Evolutionary conservation across 2,329 filamentous ascomycete species (phyloP).

Genomic region (Botrytis hyacinthi): DNA sequence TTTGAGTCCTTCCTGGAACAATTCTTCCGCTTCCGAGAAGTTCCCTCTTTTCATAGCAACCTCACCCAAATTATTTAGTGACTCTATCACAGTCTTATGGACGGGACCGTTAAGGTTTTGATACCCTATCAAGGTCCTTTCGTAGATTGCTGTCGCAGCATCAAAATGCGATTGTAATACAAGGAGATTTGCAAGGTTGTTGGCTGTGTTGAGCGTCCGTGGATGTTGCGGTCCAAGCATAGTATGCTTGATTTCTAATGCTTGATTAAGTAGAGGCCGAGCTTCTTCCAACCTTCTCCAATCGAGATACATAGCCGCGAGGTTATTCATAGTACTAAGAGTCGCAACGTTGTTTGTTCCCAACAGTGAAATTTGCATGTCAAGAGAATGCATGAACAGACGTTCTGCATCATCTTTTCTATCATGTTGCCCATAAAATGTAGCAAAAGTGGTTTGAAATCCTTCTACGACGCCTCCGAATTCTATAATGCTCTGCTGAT

Average conservation of each 20-base stretch:
- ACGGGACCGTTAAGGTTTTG: slow-evolving; percentile 15
- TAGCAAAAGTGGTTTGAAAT: slow-evolving; percentile 11
- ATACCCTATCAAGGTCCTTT: slow-evolving; percentile 21
- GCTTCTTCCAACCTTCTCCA: slow-evolving; percentile 34
- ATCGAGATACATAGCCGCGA: slow-evolving; percentile 36
- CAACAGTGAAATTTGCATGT: not conserved
- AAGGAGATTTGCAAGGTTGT: slow-evolving; percentile 36
- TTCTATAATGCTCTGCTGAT: slow-evolving; percentile 13
- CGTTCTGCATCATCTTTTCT: slow-evolving; percentile 26
- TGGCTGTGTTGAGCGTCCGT: slow-evolving; percentile 19
- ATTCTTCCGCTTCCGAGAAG: slow-evolving; percentile 14
- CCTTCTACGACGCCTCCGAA: slow-evolving; percentile 14
- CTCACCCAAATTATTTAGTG: slow-evolving; percentile 18
- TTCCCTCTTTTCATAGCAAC: slow-evolving; percentile 7
- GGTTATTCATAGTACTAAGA: slow-evolving; percentile 29
- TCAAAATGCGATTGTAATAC: slow-evolving; percentile 28
- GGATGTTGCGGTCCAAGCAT: slow-evolving; percentile 27
- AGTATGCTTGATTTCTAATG: slow-evolving; percentile 16
- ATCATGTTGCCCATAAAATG: slow-evolving; percentile 23
- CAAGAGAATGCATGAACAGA: slow-evolving; percentile 24
- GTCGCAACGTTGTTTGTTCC: slow-evolving; percentile 22
- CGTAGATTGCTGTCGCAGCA: slow-evolving; percentile 30
- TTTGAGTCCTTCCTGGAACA: slow-evolving; percentile 13
- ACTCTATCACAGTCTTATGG: slow-evolving; percentile 23
- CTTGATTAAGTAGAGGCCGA: slow-evolving; percentile 23